Evolutionary conservation across 2,329 filamentous ascomycete species (phyloP).

Genomic region (Harringtonia lauricola): DNA sequence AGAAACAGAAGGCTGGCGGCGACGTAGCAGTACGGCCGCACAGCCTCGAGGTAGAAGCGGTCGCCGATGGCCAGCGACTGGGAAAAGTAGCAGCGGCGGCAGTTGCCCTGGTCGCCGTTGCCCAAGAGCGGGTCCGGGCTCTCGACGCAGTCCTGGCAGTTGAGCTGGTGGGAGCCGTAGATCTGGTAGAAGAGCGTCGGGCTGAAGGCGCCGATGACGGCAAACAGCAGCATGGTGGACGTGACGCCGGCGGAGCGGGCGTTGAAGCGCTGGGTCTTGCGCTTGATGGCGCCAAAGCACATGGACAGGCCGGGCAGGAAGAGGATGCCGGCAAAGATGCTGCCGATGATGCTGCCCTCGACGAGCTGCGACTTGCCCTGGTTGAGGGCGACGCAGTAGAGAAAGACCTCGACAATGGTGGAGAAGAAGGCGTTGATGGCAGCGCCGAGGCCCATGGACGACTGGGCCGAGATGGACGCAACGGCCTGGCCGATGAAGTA

Average conservation of each 20-base stretch:
- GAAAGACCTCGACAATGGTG: constrained; percentile 91
- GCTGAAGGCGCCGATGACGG: constrained; percentile 87
- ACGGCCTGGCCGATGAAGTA: constrained; percentile 99
- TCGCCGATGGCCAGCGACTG: constrained; percentile 77
- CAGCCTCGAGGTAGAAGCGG: constrained; percentile 79
- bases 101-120: constrained; percentile 53
- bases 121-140: constrained; percentile 24
- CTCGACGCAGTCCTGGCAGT: constrained; percentile 59
- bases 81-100: constrained; percentile 86
- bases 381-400: constrained; percentile 88
- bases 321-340: constrained; percentile 92
- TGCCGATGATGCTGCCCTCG: constrained; percentile 93
- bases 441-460: constrained; percentile 93
- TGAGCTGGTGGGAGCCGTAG: constrained; percentile 93
- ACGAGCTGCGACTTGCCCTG: constrained; percentile 90
- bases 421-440: constrained; percentile 98
- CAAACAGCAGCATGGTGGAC: constrained; percentile 95
- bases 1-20: constrained; percentile 77
- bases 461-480: constrained; percentile 95
- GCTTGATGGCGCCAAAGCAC: constrained; percentile 96
- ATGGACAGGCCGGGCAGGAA: constrained; percentile 93
- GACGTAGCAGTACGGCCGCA: constrained; percentile 88
- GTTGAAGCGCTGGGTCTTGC: constrained; percentile 98
- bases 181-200: constrained; percentile 98
- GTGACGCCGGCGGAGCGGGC: constrained; percentile 92